phyloP scores from a whole-genome alignment of 768 basidiomycete genomes.

The Suillus brevipes region DNA sequence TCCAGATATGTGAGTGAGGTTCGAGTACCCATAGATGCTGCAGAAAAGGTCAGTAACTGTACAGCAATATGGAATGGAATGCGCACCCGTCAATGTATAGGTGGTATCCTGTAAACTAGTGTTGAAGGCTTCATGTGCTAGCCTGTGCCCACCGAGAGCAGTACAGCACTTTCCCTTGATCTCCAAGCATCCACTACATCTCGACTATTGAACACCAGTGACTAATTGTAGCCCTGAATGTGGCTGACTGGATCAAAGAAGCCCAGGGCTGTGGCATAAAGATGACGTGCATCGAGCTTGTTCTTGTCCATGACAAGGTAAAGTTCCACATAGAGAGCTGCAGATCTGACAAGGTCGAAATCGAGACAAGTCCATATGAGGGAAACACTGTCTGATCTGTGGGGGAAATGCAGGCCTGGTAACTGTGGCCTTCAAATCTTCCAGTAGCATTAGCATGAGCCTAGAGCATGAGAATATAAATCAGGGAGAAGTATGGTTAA shows the following conservation, averaged over 20 bases:
- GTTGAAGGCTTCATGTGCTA: slow-evolving; percentile 73
- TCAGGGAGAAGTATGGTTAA: slow-evolving; percentile 18
- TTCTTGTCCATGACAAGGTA: slow-evolving; percentile 69
- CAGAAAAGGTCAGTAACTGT: slow-evolving; percentile 16
- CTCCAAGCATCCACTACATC: slow-evolving; percentile 75
- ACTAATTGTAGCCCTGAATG: slow-evolving; percentile 76
- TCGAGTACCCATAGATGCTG: slow-evolving; percentile 59
- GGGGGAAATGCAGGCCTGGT: slow-evolving; percentile 45
- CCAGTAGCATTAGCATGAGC: slow-evolving; percentile 54
- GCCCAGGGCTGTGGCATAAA: slow-evolving; percentile 67
- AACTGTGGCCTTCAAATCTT: slow-evolving; percentile 35
- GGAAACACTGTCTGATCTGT: slow-evolving; percentile 65
- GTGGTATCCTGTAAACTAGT: slow-evolving; percentile 53
- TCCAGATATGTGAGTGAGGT: slow-evolving; percentile 63
- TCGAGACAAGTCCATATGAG: slow-evolving; percentile 86
- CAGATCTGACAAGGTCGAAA: slow-evolving; percentile 73
- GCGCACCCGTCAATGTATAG: slow-evolving; percentile 61
- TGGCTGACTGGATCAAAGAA: slow-evolving; percentile 68
- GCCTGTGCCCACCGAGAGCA: slow-evolving; percentile 68
- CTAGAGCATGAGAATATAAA: slow-evolving; percentile 33
- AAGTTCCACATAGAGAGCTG: slow-evolving; percentile 87
- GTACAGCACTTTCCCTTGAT: slow-evolving; percentile 78
- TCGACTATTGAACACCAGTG: slow-evolving; percentile 56
- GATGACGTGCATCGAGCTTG: slow-evolving; percentile 80
- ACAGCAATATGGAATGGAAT: slow-evolving; percentile 10